These are phyloP conservation scores for Chamaecrista fasciculata DNA, from an alignment of 306 rosid species.

Conservation along the genomic window DNA sequence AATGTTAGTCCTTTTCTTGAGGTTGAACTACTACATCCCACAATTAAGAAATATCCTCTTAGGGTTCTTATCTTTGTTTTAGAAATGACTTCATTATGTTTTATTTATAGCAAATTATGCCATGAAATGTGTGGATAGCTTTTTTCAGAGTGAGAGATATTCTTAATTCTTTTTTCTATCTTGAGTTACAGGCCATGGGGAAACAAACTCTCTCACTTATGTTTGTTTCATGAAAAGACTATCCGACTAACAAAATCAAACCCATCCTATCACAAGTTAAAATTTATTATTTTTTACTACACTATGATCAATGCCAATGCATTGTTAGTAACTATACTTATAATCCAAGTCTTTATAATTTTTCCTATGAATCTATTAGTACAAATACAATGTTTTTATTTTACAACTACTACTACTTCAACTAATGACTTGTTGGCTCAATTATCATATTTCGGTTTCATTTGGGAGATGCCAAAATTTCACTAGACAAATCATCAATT, in stretches of 20 bases:
- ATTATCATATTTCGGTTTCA: too few species aligned
- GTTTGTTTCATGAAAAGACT: neutral
- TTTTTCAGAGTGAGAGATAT: neutral
- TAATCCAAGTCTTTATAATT: too few species aligned
- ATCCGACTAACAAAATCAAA: neutral
- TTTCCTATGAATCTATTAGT: too few species aligned
- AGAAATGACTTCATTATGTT: slow-evolving; percentile 25
- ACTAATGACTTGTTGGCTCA: too few species aligned
- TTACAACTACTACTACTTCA: too few species aligned
- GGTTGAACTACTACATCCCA: slow-evolving; percentile 35
- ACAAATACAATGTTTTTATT: too few species aligned
- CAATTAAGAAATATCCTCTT: slow-evolving; percentile 33
- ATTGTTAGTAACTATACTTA: too few species aligned
- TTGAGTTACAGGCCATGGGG: neutral
- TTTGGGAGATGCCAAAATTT: too few species aligned
- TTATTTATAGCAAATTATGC: slow-evolving; percentile 25
- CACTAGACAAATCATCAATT: too few species aligned
- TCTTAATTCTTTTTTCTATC: neutral
- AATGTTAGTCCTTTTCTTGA: slow-evolving; percentile 38
- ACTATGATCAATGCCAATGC: neutral
- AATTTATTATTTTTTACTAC: neutral
- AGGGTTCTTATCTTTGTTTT: slow-evolving; percentile 27
- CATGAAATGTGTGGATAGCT: slow-evolving; percentile 35
- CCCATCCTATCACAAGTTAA: neutral
- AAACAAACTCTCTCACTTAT: neutral